Base-by-base conservation (phyloP, 2,329 filamentous ascomycete genomes). In the Lizonia empirigonia region DNA sequence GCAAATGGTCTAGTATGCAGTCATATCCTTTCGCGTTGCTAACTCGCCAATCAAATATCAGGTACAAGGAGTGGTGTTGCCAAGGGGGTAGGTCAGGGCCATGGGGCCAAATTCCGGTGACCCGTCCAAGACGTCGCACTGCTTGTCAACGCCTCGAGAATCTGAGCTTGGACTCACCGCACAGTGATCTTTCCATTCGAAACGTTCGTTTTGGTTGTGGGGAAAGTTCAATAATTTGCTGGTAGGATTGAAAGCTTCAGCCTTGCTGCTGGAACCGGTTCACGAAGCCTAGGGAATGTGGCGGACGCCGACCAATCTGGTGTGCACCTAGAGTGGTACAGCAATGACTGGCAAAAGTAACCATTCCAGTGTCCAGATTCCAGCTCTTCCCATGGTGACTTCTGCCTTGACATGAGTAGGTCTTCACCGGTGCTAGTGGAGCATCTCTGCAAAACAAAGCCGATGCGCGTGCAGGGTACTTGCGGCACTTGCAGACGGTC, bases 371-470 rank as follows among this genome's bases (percentile, higher is more conserved):
- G n/a, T 19, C 26, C 5, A 37, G 18, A 26, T 30, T 50, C 57
- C 53, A 59, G 46, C 58, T 63, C 51, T 56, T 57, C 22, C 39
- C 37, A 42, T 34, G 27, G 35, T 33, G 35, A 58, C 48, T 66
- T 69, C 64, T 69, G 68, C 67, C 68, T 72, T 59, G 64, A 59
- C 46, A 36, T 30, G n/a, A 45, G 30, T 47, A 39, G n/a, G 51
- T 55, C 24, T 41, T 67, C 60, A 71, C 70, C 69, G 70, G 69
- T 69, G 49, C 61, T 58, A 36, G 67, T 67, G 69, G 69, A 62
- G 56, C 30, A 37, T 35, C 26, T n/a, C 15, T 52, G 39, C 48
- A 59, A 30, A 49, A 53, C 20, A 36, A 56, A 33, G 47, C 41
- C 24, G 48, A 35, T 37, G 38, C 33, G 47, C 45, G 41, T 51